Base-by-base conservation (phyloP, 768 basidiomycete genomes). In the Termitomyces sp. region DNA sequence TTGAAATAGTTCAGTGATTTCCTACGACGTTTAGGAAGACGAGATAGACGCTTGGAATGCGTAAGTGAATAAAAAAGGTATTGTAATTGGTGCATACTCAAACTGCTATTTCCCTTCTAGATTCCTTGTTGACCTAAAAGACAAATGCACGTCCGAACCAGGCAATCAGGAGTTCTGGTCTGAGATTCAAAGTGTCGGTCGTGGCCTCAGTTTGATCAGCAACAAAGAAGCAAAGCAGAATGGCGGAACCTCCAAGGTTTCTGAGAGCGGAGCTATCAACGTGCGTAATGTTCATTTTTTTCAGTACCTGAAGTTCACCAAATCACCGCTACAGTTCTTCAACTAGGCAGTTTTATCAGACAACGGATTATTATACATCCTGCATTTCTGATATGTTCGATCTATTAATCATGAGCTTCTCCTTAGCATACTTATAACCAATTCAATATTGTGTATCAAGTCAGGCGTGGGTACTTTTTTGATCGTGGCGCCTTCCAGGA, bases 31-130 rank as follows among this genome's bases (percentile, higher is more conserved):
- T 4, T 27, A 91, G 84, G 89, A 93, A 72, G 89, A 93, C 69
- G 90, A 93, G 69, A 82, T 93, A 37, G 87, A 89, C 45, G 82
- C 82, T 33, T 94, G 91, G 91, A 93, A 94, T 71, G 72, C 67
- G 87, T 88, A 62, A 63, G 82, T 76, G 37, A 46, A 49, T 14
- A 22, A 20, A 53, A 53, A 40, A 30, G 40, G 50, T 56, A 16
- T 37, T 4, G 49, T 53, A 30, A 52, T 24, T 46, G 0, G 18
- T 12, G 0, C 36, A 14, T 30, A 54, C 34, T 53, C 46, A 33
- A n/a, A n/a, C n/a, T 26, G 20, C 10, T 43, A 3, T 24, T 46
- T 56, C 33, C 34, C 47, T 53, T 48, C 18, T 47, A 92, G 91
- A 16, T 91, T 91, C 67, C 60, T 93, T 46, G 70, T 67, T 14